These are phyloP conservation scores for Purpureocillium takamizusanense DNA, from an alignment of 2,329 filamentous ascomycete genomes.

Conservation along the genomic window DNA sequence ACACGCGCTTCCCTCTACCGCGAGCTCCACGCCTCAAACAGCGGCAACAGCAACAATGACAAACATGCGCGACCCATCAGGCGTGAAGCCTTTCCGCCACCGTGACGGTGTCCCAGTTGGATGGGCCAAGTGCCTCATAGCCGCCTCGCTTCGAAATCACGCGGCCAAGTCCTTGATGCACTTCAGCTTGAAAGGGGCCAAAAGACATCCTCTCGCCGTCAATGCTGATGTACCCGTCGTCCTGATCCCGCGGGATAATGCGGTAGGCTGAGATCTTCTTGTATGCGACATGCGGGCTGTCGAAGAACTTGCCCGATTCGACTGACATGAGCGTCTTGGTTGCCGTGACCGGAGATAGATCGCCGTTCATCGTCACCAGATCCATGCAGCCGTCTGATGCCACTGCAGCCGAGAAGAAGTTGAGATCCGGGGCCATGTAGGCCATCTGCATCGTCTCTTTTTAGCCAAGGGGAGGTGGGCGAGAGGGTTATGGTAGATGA, in stretches of 20 bases:
- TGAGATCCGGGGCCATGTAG: constrained; percentile 77
- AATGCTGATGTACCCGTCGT: constrained; percentile 81
- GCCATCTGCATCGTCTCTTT: constrained; percentile 51
- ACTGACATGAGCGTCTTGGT: constrained; percentile 63
- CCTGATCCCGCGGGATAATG: constrained; percentile 63
- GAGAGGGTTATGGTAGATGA: neutral
- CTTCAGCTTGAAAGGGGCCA: constrained; percentile 82
- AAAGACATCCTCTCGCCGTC: constrained; percentile 87
- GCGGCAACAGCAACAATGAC: too few species aligned
- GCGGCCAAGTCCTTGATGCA: constrained; percentile 73
- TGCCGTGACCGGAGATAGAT: constrained; percentile 57
- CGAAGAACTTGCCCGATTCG: constrained; percentile 68
- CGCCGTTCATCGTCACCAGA: constrained; percentile 70
- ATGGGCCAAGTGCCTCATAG: constrained; percentile 58
- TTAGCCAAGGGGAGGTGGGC: constrained; percentile 4
- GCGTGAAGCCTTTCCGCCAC: constrained; percentile 19
- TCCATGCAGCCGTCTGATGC: constrained; percentile 83
- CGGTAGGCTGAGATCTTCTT: constrained; percentile 83
- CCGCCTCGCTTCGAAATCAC: constrained; percentile 69
- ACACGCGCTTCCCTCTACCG: too few species aligned
- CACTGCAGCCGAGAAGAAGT: constrained; percentile 79
- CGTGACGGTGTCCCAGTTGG: constrained; percentile 36
- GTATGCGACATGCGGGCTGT: constrained; percentile 68
- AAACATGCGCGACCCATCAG: constrained; percentile 1
- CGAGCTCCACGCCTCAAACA: too few species aligned